Conservation (phyloP, 164 flowering plant species). For the Dillenia suffruticosa region DNA sequence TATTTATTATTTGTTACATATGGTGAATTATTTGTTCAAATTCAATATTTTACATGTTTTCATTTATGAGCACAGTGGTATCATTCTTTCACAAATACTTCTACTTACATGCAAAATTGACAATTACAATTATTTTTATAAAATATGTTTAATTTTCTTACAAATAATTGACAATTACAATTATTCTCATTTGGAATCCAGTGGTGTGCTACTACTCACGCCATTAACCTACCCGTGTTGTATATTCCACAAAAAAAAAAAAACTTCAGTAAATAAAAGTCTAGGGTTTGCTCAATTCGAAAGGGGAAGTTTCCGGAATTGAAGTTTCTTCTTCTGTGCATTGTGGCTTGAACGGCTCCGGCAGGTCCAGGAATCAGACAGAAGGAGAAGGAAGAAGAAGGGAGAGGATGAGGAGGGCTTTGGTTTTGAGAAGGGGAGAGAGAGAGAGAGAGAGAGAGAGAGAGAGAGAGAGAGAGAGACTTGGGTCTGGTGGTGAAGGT, state of each 20-base stretch:
- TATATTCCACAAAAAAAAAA: background rate
- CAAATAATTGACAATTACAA: background rate
- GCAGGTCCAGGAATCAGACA: slow-evolving; percentile 77
- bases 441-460: slow-evolving; percentile 8
- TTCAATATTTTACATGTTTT: too few relatives aligned
- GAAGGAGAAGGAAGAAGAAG: background rate
- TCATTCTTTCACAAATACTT: too few relatives aligned
- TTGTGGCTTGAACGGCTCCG: slow-evolving; percentile 59
- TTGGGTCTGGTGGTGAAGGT: slow-evolving; percentile 4
- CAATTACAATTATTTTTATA: too few relatives aligned
- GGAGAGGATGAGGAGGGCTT: background rate
- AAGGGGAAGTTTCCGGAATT: background rate
- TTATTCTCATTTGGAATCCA: slow-evolving; percentile 13
- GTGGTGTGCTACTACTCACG: slow-evolving; percentile 18
- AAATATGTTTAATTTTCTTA: too few relatives aligned
- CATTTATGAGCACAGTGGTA: too few relatives aligned
- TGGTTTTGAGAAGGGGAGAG: slow-evolving; percentile 3
- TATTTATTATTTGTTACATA: too few relatives aligned
- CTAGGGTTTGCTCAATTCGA: background rate
- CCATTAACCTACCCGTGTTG: slow-evolving; percentile 18
- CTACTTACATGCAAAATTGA: too few relatives aligned
- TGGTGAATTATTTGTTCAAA: too few relatives aligned
- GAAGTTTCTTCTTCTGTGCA: slow-evolving; percentile 27
- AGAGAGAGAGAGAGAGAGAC: slow-evolving; percentile 8
- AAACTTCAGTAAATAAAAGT: background rate